phyloP scores from a whole-genome alignment of 2,329 filamentous ascomycete species.

The Aureobasidium sp. region DNA sequence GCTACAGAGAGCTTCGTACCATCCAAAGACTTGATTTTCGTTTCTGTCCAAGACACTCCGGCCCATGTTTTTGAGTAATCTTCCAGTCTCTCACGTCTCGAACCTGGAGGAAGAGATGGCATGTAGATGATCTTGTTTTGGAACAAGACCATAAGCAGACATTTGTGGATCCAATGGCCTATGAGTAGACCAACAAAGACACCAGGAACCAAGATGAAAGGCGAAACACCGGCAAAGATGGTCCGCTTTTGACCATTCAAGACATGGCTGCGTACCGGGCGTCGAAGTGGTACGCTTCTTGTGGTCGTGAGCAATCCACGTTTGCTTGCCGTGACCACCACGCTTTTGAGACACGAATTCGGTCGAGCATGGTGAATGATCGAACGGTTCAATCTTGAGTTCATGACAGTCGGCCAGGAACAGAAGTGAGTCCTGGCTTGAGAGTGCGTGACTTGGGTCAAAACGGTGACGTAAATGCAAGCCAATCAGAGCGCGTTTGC shows the following conservation, averaged over 20 bases:
- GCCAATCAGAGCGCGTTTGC: slow-evolving; percentile 13
- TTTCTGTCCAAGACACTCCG: slow-evolving; percentile 73
- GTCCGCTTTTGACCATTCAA: slow-evolving; percentile 17
- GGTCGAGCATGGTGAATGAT: background rate
- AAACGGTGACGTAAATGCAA: background rate
- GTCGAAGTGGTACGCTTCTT: background rate
- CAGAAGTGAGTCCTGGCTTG: background rate
- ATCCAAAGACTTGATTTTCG: slow-evolving; percentile 66
- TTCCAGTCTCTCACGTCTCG: slow-evolving; percentile 70
- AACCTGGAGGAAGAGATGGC: slow-evolving; percentile 76
- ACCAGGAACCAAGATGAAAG: slow-evolving; percentile 62
- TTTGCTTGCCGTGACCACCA: background rate
- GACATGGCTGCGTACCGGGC: background rate
- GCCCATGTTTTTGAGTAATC: slow-evolving; percentile 68
- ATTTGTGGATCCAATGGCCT: slow-evolving; percentile 70
- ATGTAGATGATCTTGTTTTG: slow-evolving; percentile 89
- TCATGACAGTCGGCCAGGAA: background rate
- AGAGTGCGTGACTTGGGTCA: slow-evolving; percentile 1
- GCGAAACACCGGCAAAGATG: slow-evolving; percentile 38
- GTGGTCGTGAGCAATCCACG: background rate
- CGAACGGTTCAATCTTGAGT: background rate
- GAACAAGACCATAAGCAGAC: slow-evolving; percentile 78
- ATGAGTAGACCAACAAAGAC: slow-evolving; percentile 73
- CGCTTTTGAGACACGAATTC: background rate
- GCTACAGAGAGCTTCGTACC: slow-evolving; percentile 71